Conservation (phyloP, 2,329 filamentous ascomycete species). For the Botryotinia globosa region DNA sequence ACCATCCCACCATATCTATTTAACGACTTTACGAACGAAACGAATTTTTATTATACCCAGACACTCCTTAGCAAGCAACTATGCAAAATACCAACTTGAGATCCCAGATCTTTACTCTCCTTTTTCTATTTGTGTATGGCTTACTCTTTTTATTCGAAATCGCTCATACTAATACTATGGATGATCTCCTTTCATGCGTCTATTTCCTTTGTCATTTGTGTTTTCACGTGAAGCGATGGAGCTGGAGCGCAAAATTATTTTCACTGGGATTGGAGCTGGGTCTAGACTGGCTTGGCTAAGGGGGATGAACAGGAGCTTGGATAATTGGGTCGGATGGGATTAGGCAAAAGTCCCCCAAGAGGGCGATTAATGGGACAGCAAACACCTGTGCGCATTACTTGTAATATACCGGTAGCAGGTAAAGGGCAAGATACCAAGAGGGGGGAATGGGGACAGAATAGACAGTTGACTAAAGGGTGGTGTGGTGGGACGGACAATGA, state of each 20-base stretch:
- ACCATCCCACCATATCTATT: constrained; percentile 7
- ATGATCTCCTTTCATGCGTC: neutral
- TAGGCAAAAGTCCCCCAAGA: constrained; percentile 1
- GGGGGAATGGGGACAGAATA: neutral
- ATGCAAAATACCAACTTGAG: constrained; percentile 13
- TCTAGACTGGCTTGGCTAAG: constrained; percentile 6
- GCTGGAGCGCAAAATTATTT: constrained; percentile 21
- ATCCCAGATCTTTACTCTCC: constrained; percentile 10
- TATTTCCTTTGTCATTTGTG: constrained; percentile 2
- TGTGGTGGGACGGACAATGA: neutral
- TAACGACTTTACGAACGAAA: constrained; percentile 23
- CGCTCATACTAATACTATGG: constrained; percentile 11
- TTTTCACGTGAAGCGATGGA: constrained; percentile 11
- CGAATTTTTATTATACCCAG: constrained; percentile 25
- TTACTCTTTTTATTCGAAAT: constrained; percentile 1
- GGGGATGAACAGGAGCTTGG: constrained; percentile 13
- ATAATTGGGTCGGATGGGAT: constrained; percentile 10
- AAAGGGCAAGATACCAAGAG: constrained; percentile 7
- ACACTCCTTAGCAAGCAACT: constrained; percentile 36
- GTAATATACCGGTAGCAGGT: constrained; percentile 16
- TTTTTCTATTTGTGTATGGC: constrained; percentile 9
- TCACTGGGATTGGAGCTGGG: neutral
- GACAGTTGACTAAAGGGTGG: neutral
- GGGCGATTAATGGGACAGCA: constrained; percentile 16
- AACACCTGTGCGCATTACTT: neutral